Base-by-base conservation (phyloP, 2,329 filamentous ascomycete species). In the Ophiostoma sp. region DNA sequence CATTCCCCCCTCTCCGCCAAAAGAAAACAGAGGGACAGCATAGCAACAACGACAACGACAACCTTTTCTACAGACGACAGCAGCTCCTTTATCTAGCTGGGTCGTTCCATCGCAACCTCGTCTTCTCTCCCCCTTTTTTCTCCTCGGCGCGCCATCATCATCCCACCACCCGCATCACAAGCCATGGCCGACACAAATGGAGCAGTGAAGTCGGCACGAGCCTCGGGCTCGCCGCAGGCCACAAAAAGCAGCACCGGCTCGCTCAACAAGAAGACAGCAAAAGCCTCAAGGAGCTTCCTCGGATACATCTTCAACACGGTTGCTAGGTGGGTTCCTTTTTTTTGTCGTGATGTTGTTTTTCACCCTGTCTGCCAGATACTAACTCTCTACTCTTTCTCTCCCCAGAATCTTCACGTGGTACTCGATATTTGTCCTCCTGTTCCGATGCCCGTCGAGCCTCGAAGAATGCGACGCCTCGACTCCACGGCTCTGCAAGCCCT, bases 341-440 rank as follows among this genome's bases (percentile, higher is more conserved):
- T 25, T 31, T 42, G 71, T 22, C n/a, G 3, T 31, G 57, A 28
- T 36, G 69, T 57, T 50, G 11, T 70, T 19, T 15, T 63, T 25
- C 42, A 3, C 11, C 11, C 28, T 28, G 52, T 63, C 9, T 39
- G 12, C 8, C n/a, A 8, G 6, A n/a, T 39, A 11, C 48, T 71
- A 59, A 72, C 69, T 6, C 2, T 55, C 8, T 9, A 5, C 17
- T 42, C 11, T 12, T 19, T 3, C 8, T 28, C 25, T 22, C n/a
- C 69, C n/a, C 70, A 95, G 95, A 79, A 82, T 98, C 61, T 82
- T 91, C 73, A 92, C 93, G 25, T 99, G 95, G 95, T 97, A 96
- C 81, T 87, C 91, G 48, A 90, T 98, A 76, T 82, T 94, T 75
- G 96, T 92, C 31, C 84, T 96, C 72, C 83, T 95, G 74, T 92